Percentiles rank a stretch among this genome's conserved stretches.
Conservation (phyloP, 345 rosid species). For the Moringa oleifera region DNA sequence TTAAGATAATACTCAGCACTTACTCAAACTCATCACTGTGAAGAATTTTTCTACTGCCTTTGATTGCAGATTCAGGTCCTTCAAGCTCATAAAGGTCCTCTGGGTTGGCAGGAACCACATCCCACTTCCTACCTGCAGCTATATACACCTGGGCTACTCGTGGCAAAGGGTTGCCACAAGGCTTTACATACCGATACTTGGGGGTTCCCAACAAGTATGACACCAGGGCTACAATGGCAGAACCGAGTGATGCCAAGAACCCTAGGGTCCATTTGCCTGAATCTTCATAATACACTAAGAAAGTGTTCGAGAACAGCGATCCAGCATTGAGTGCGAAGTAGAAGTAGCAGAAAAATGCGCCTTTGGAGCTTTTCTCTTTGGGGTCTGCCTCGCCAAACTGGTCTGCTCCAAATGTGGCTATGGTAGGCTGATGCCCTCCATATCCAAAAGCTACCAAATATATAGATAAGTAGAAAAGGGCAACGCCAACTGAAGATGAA, state of each 20-base stretch:
- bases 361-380: constrained; percentile 29
- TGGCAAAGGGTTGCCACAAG: constrained; percentile 70
- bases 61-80: constrained; percentile 66
- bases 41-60: constrained; percentile 76
- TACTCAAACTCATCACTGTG: constrained; percentile 50
- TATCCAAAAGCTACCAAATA: constrained; percentile 83
- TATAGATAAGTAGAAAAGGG: constrained; percentile 53
- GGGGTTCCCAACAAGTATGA: constrained; percentile 35
- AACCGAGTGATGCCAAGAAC: constrained; percentile 51
- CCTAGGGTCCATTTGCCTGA: constrained; percentile 64
- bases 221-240: constrained; percentile 44
- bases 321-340: constrained; percentile 74
- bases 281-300: constrained; percentile 69
- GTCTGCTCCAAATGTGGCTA: constrained; percentile 89
- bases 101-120: constrained; percentile 26
- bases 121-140: constrained; percentile 46
- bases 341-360: constrained; percentile 64
- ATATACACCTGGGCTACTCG: constrained; percentile 71
- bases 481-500: constrained; percentile 36
- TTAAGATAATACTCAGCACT: constrained; percentile 2
- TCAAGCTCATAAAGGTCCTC: constrained; percentile 50
- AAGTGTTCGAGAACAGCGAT: constrained; percentile 67
- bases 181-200: constrained; percentile 42
- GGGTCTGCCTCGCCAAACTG: constrained; percentile 53
- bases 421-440: constrained; percentile 85